Conservation (phyloP, 345 rosid genomes). For the Mercurialis annua region DNA sequence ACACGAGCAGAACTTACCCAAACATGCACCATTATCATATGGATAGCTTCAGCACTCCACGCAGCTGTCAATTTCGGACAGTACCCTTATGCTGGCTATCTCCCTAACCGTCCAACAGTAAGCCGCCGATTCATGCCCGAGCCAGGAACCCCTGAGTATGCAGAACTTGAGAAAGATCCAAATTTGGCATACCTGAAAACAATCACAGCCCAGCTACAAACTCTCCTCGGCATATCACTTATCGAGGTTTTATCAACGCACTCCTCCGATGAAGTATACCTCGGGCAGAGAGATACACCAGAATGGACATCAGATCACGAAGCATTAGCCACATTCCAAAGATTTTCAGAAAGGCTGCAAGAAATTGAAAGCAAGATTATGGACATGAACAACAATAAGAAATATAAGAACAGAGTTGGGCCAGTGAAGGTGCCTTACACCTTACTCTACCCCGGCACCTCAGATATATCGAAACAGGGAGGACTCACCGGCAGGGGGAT, state of each 20-base stretch:
- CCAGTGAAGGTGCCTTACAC: conserved; percentile 78
- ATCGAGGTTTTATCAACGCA: conserved; percentile 82
- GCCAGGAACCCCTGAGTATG: conserved; percentile 64
- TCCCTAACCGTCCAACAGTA: conserved; percentile 82
- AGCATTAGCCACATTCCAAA: conserved; percentile 55
- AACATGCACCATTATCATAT: conserved; percentile 73
- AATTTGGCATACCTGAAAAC: conserved; percentile 69
- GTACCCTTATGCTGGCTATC: conserved; percentile 92
- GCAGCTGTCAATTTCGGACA: conserved; percentile 97
- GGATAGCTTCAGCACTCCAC: conserved; percentile 94
- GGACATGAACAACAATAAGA: conserved; percentile 54
- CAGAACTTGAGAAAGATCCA: conserved; percentile 49
- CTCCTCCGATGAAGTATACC: conserved; percentile 76
- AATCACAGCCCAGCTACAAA: conserved; percentile 85
- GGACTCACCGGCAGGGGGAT: conserved; percentile 87
- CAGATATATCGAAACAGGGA: conserved; percentile 50
- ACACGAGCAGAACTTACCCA: conserved; percentile 52
- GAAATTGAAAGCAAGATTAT: conserved; percentile 56
- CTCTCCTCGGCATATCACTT: conserved; percentile 79
- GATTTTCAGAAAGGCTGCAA: conserved; percentile 49
- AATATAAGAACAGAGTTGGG: conserved; percentile 70
- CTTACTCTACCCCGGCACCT: conserved; percentile 68
- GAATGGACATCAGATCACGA: conserved; percentile 77
- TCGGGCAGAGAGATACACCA: conserved; percentile 71
- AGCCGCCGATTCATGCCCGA: conserved; percentile 96